These are phyloP conservation scores for Zelonia costaricensis DNA, from an alignment of 208 protist species.

Conservation along the genomic window DNA sequence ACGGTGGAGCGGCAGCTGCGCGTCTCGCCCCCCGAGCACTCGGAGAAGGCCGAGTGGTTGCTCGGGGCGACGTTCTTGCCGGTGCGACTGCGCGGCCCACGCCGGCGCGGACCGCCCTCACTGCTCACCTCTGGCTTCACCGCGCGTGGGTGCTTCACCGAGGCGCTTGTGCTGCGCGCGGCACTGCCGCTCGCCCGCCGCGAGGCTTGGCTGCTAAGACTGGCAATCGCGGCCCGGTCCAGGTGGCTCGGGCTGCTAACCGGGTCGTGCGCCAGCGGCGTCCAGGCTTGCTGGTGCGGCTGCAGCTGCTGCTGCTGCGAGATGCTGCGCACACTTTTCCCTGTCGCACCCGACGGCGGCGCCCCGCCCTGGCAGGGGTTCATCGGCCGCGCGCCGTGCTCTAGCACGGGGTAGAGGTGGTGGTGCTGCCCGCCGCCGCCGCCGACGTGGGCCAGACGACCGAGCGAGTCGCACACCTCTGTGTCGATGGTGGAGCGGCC, in stretches of 20 bases:
- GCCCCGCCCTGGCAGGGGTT: conserved; percentile 39
- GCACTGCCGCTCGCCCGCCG: conserved; percentile 24
- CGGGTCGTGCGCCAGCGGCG: conserved; percentile 20
- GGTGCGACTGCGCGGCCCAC: conserved; percentile 51
- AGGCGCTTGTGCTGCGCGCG: conserved; percentile 28
- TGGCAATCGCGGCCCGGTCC: conserved; percentile 29
- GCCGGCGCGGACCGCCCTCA: conserved; percentile 25
- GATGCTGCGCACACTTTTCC: conserved; percentile 1
- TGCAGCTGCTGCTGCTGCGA: conserved; percentile 12
- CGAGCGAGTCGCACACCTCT: conserved; percentile 74
- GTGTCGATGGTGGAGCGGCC: conserved; percentile 84
- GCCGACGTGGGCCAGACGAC: conserved; percentile 32
- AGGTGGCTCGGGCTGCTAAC: conserved; percentile 27
- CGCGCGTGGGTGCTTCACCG: conserved; percentile 42
- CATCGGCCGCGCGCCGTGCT: conserved; percentile 35
- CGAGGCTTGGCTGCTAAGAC: conserved; percentile 19
- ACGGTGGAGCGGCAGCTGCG: conserved; percentile 61
- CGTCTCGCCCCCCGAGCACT: conserved; percentile 85
- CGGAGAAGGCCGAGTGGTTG: conserved; percentile 82
- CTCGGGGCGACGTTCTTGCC: conserved; percentile 67
- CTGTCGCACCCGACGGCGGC: neutral
- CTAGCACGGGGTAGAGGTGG: conserved; percentile 29
- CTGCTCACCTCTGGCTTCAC: conserved; percentile 43
- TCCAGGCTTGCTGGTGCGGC: conserved; percentile 18
- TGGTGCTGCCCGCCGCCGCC: conserved; percentile 19